Evolutionary conservation across 1,139 yeast genomes (phyloP).

Genomic region (Candida freyschussii): DNA sequence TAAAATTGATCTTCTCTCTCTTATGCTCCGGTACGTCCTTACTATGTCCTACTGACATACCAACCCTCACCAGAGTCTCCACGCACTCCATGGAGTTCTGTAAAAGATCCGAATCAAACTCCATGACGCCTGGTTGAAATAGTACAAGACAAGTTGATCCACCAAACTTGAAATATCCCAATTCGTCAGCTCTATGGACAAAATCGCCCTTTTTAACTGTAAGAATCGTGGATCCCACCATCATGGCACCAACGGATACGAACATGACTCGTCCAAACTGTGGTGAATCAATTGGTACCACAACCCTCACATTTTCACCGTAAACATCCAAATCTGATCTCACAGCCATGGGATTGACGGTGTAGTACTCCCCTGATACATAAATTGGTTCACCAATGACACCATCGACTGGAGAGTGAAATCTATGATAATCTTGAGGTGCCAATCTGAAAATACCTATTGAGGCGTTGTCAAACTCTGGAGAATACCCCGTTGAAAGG

Average conservation of each 20-base stretch:
- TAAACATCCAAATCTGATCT: conserved; percentile 84
- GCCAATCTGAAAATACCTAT: conserved; percentile 83
- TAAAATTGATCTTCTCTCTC: conserved; percentile 44
- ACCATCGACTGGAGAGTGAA: conserved; percentile 86
- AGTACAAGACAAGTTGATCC: conserved; percentile 81
- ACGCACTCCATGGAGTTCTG: conserved; percentile 63
- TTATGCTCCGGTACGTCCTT: conserved; percentile 44
- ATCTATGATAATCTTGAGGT: conserved; percentile 95
- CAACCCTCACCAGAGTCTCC: conserved; percentile 84
- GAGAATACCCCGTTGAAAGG: conserved; percentile 38
- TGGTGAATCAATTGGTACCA: conserved; percentile 70
- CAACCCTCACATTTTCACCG: conserved; percentile 82
- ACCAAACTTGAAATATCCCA: conserved; percentile 94
- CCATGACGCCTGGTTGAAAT: conserved; percentile 37
- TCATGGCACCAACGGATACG: conserved; percentile 95
- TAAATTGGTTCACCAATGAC: conserved; percentile 55
- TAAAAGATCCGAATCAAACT: conserved; percentile 70
- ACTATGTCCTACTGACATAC: conserved; percentile 85
- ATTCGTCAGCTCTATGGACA: conserved; percentile 69
- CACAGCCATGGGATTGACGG: conserved; percentile 97
- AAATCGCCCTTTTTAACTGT: conserved; percentile 59
- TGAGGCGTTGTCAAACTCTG: conserved; percentile 47
- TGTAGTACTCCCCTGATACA: conserved; percentile 87
- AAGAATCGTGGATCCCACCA: conserved; percentile 89
- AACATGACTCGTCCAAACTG: conserved; percentile 73